Evolutionary conservation across 176 grass and related monocot species (phyloP).

Genomic region (Typha latifolia): DNA sequence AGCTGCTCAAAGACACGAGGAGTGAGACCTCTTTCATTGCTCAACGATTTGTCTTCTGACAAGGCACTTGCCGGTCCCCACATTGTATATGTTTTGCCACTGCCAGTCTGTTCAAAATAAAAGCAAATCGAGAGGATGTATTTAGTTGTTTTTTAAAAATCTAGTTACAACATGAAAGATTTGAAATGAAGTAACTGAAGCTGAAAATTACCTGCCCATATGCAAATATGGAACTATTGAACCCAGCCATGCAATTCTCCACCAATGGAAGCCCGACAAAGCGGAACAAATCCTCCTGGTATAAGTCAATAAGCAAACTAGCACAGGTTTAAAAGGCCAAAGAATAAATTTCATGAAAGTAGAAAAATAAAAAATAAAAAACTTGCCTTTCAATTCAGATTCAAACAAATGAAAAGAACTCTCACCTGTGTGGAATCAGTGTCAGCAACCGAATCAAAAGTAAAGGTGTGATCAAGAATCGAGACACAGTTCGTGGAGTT

Average conservation of each 20-base stretch:
- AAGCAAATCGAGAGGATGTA: slow-evolving; percentile 5
- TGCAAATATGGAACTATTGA: slow-evolving; percentile 99
- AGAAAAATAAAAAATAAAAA: slow-evolving; percentile 2
- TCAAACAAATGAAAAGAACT: not conserved
- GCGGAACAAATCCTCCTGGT: slow-evolving; percentile 72
- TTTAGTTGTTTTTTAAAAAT: slow-evolving; percentile 1
- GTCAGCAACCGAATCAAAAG: slow-evolving; percentile 25
- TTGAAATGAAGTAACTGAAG: slow-evolving; percentile 1
- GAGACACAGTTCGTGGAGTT: slow-evolving; percentile 12
- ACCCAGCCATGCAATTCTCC: slow-evolving; percentile 89
- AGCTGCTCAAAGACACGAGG: slow-evolving; percentile 92
- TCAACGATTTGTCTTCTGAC: slow-evolving; percentile 44
- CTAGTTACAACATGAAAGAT: slow-evolving; percentile 11
- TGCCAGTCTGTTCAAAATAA: slow-evolving; percentile 66
- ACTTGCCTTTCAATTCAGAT: not conserved
- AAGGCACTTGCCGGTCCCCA: slow-evolving; percentile 79
- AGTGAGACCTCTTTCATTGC: slow-evolving; percentile 64
- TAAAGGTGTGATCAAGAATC: slow-evolving; percentile 18
- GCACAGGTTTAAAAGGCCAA: slow-evolving; percentile 1
- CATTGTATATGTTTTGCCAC: slow-evolving; percentile 98
- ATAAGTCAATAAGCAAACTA: not conserved
- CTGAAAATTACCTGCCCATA: slow-evolving; percentile 71
- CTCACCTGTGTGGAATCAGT: slow-evolving; percentile 17
- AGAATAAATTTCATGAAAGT: slow-evolving; percentile 13
- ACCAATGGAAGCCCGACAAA: slow-evolving; percentile 80